A percentile compares a stretch with the other conserved stretches of the same genome.
phyloP scores from a whole-genome alignment of 768 basidiomycete genomes.

The Glaciozyma martinii region DNA sequence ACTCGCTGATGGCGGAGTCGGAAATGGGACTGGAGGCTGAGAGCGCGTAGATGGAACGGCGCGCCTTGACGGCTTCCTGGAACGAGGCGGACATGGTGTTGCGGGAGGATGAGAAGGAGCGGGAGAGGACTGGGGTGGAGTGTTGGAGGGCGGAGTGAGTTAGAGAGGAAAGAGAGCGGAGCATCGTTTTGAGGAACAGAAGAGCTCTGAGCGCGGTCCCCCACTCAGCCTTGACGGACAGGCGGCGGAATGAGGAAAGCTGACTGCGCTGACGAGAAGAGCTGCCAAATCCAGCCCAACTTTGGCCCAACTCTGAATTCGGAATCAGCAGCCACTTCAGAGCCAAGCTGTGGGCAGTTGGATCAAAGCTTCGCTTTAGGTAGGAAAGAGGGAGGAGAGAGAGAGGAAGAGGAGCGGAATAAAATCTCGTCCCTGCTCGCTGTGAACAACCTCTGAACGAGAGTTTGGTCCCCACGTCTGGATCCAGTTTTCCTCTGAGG shows the following conservation, averaged over 20 bases:
- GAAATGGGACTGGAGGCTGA: conserved; percentile 27
- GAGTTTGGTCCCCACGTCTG: too few species aligned
- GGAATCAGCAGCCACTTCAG: too few species aligned
- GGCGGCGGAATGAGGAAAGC: neutral
- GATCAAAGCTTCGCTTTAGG: too few species aligned
- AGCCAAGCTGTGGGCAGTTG: too few species aligned
- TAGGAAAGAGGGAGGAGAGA: neutral
- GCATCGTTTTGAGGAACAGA: neutral
- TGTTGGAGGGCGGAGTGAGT: neutral
- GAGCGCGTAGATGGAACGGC: conserved; percentile 38
- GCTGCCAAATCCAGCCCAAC: too few species aligned
- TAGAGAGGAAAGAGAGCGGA: neutral
- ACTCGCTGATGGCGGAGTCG: conserved; percentile 36
- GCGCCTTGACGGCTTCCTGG: conserved; percentile 34
- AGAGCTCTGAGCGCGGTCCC: too few species aligned
- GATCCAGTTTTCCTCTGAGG: too few species aligned
- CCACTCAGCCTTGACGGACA: neutral
- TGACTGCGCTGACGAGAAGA: neutral
- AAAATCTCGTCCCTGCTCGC: neutral
- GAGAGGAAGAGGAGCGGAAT: neutral
- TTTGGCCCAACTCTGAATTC: too few species aligned
- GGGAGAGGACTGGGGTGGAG: neutral
- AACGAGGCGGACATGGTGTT: neutral
- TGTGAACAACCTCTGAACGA: too few species aligned
- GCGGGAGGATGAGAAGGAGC: neutral